A percentile compares a stretch with the other conserved stretches of the same genome.
Evolutionary conservation across 2,329 filamentous ascomycete species (phyloP).

Genomic region (Neopestalotiopsis clavispora): DNA sequence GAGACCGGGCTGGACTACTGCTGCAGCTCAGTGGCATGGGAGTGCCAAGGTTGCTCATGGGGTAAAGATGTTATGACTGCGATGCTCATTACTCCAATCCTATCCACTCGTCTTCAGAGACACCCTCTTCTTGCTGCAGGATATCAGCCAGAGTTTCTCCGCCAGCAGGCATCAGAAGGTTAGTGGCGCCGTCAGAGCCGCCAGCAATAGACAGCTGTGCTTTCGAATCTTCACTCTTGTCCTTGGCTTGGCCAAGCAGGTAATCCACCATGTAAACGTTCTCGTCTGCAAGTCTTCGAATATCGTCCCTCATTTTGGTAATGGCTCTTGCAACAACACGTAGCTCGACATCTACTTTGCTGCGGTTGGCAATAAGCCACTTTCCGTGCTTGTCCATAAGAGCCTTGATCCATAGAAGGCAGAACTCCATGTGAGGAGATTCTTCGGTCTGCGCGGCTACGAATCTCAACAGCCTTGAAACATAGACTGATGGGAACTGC

Average conservation of each 20-base stretch:
- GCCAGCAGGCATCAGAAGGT: slow-evolving; percentile 28
- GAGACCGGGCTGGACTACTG: not conserved
- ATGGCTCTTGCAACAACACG: slow-evolving; percentile 83
- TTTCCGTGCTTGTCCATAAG: slow-evolving; percentile 81
- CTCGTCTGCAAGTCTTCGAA: slow-evolving; percentile 82
- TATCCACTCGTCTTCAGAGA: slow-evolving; percentile 36
- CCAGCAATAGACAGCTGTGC: slow-evolving; percentile 19
- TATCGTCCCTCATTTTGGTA: slow-evolving; percentile 78
- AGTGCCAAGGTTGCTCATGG: not conserved
- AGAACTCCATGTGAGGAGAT: slow-evolving; percentile 93
- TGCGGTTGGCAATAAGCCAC: slow-evolving; percentile 81
- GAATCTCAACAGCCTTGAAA: slow-evolving; percentile 83
- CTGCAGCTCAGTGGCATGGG: not conserved
- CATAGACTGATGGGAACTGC: slow-evolving; percentile 82
- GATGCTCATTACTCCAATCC: slow-evolving; percentile 32
- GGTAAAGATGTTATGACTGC: not conserved
- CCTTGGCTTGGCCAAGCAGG: slow-evolving; percentile 59
- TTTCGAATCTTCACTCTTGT: slow-evolving; percentile 21
- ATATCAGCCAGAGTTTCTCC: slow-evolving; percentile 23
- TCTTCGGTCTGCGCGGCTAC: slow-evolving; percentile 87
- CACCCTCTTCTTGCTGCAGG: slow-evolving; percentile 26
- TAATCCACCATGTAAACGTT: slow-evolving; percentile 92
- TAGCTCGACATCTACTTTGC: slow-evolving; percentile 82
- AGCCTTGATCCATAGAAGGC: slow-evolving; percentile 88
- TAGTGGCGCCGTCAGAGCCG: slow-evolving; percentile 27